Evolutionary conservation across 176 grass and related monocot species (phyloP).

Genomic region (Avena eriantha): DNA sequence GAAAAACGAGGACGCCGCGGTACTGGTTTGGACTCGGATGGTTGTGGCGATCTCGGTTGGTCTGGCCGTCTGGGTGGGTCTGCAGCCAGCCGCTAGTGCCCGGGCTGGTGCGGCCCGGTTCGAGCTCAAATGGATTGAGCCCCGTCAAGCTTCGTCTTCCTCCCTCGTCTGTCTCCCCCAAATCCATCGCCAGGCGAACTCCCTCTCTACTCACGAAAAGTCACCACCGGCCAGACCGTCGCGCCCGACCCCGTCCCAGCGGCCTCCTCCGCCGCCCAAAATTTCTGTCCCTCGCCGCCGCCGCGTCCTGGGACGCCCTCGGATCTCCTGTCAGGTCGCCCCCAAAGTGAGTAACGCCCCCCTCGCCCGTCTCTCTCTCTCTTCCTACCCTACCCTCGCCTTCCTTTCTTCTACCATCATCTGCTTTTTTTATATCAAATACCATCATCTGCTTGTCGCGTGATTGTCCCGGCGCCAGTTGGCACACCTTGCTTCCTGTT

Average conservation of each 20-base stretch:
- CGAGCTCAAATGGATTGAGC: not conserved
- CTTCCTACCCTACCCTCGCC: not conserved
- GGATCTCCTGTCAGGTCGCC: slow-evolving; percentile 1
- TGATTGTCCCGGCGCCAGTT: not conserved
- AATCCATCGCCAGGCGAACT: not conserved
- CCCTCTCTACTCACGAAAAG: not conserved
- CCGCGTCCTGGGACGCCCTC: not conserved
- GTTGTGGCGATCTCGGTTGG: no score
- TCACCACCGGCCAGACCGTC: not conserved
- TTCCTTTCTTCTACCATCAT: not conserved
- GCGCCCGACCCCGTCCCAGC: not conserved
- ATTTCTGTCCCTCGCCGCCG: not conserved
- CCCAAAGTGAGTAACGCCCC: not conserved
- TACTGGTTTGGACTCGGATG: no score
- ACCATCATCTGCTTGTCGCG: not conserved
- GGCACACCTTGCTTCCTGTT: not conserved
- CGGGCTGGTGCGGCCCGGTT: not conserved
- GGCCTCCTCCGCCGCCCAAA: not conserved
- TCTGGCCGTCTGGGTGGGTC: not conserved
- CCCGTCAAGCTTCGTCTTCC: not conserved
- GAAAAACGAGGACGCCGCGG: no score
- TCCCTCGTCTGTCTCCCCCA: not conserved
- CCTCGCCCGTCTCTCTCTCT: not conserved
- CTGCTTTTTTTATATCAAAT: no score
- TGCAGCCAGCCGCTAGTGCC: not conserved